Conservation (phyloP, 2,329 filamentous ascomycete genomes). For the Xylariaceae sp. region DNA sequence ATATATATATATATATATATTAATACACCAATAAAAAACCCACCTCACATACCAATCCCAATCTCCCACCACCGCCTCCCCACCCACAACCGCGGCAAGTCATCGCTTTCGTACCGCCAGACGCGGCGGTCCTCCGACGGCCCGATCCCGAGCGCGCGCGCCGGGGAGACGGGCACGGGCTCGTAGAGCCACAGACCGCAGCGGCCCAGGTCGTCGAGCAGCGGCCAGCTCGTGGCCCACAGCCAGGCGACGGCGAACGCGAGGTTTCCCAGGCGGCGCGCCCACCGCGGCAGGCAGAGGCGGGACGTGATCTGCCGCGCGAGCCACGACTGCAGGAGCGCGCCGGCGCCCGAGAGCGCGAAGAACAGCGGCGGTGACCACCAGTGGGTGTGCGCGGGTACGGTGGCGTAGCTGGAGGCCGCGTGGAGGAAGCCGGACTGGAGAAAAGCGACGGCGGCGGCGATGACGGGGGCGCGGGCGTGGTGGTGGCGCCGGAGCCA, state of each 20-base stretch:
- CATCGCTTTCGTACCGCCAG: slow-evolving; percentile 57
- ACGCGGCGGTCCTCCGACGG: slow-evolving; percentile 58
- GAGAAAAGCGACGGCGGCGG: slow-evolving; percentile 59
- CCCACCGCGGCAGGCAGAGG: slow-evolving; percentile 44
- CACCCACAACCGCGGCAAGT: slow-evolving; percentile 57
- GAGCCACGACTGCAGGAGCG: slow-evolving; percentile 58
- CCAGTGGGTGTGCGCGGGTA: slow-evolving; percentile 53
- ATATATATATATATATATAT: too few species aligned
- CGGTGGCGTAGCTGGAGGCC: slow-evolving; percentile 67
- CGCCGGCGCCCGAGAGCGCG: slow-evolving; percentile 66
- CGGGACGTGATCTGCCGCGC: slow-evolving; percentile 4
- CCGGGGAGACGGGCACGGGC: slow-evolving; percentile 73
- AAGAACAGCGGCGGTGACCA: slow-evolving; percentile 71
- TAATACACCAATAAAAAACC: not conserved
- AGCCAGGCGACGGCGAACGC: slow-evolving; percentile 68
- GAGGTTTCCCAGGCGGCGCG: slow-evolving; percentile 61
- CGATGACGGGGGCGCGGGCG: slow-evolving; percentile 38
- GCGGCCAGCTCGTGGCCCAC: slow-evolving; percentile 61
- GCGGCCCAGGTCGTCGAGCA: slow-evolving; percentile 77
- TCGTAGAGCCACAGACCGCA: slow-evolving; percentile 80
- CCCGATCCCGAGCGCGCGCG: slow-evolving; percentile 69
- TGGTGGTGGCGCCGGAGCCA: slow-evolving; percentile 42
- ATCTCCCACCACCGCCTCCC: slow-evolving; percentile 65
- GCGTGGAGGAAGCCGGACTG: slow-evolving; percentile 72
- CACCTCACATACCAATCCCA: slow-evolving; percentile 41